Evolutionary conservation across 352 stramenopile species (phyloP), one percentile per base, ranked within the genome.

Genomic region (Chrysophaeum taylorii): DNA sequence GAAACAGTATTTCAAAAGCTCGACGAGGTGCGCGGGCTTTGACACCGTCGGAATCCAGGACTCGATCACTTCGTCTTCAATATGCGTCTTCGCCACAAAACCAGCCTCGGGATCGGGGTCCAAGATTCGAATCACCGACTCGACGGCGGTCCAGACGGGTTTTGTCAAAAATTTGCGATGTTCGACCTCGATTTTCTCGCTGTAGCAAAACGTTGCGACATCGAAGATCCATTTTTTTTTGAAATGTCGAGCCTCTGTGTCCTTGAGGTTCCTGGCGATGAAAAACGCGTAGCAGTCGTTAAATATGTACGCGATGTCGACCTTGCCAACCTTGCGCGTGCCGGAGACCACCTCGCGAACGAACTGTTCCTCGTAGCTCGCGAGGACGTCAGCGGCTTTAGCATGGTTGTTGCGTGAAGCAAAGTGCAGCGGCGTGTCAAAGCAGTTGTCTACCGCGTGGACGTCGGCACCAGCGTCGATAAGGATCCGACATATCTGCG

Each of bases 221-320:
- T 73, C 69, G 69, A 50, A 70, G 60, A 66, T 43, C 69, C 69
- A 73, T 57, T 63, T 61, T 61, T 73, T 73, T 7, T 57, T 37
- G 61, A 73, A 73, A 31, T 68, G 53, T 29, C 69, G 69, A 15
- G 43, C 29, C 61, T 73, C 69, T 31, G 41, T 60, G 23, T 54
- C 4, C 37, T 64, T 39, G 25, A 73, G 67, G 36, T 73, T 73
- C 69, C 70, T 54, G 39, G n/a, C n/a, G 2, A 57, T 70, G 29
- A 73, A 52, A 18, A 70, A 21, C 67, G 54, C 60, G 35, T 45
- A 66, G 5, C 14, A 16, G 57, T 42, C 69, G 25, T 29, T 50
- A 25, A 73, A 69, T 25, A 73, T 39, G 42, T 70, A 23, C 33
- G 54, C n/a, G 4, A 70, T 52, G 7, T 68, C 39, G 5, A 12